phyloP scores from a whole-genome alignment of 805 yeast species.

The Candida andamanensis region DNA sequence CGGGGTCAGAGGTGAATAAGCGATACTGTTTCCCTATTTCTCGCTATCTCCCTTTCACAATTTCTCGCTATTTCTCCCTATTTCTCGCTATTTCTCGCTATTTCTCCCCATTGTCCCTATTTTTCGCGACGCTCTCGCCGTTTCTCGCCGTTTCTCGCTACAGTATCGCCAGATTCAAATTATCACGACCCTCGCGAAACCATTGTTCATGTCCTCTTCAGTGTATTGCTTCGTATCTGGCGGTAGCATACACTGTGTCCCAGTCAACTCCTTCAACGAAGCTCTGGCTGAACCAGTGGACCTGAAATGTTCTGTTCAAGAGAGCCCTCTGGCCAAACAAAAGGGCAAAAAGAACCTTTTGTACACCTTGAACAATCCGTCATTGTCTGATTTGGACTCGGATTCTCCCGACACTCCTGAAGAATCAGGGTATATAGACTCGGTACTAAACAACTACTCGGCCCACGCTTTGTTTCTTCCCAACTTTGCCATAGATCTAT shows the following conservation, averaged over 20 bases:
- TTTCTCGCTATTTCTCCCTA: too few relatives aligned
- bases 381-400: slow-evolving; percentile 30
- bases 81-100: too few relatives aligned
- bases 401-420: slow-evolving; percentile 8
- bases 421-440: slow-evolving; percentile 6
- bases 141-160: too few relatives aligned
- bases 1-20: too few relatives aligned
- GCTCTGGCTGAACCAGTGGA: background rate
- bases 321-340: slow-evolving; percentile 6
- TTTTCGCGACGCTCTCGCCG: too few relatives aligned
- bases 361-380: slow-evolving; percentile 33
- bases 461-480: slow-evolving; percentile 50
- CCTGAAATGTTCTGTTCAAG: slow-evolving; percentile 1
- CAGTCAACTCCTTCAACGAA: slow-evolving; percentile 16
- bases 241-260: slow-evolving; percentile 22
- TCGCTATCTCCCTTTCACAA: too few relatives aligned
- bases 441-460: slow-evolving; percentile 21
- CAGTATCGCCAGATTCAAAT: too few relatives aligned
- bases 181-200: too few relatives aligned
- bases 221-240: slow-evolving; percentile 26
- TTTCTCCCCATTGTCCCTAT: too few relatives aligned
- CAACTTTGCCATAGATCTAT: slow-evolving; percentile 34
- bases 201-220: slow-evolving; percentile 11
- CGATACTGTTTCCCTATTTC: too few relatives aligned
- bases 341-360: slow-evolving; percentile 28